These are phyloP conservation scores for Plasmopara muralis DNA, from an alignment of 352 stramenopile species.

Conservation along the genomic window DNA sequence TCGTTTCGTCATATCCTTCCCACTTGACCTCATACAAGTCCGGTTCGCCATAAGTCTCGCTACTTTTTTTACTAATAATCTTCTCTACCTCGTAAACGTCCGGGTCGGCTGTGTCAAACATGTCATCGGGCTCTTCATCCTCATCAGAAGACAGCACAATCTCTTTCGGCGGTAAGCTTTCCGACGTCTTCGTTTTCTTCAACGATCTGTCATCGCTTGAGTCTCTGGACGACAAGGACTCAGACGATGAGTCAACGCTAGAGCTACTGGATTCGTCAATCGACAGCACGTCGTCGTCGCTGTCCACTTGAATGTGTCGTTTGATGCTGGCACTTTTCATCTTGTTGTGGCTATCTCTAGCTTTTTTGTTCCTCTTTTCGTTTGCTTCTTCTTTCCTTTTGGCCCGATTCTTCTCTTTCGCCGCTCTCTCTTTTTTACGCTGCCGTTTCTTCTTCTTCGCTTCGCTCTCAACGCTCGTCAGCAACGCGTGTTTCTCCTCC, in stretches of 20 bases:
- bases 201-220: slow-evolving; percentile 28
- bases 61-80: slow-evolving; percentile 54
- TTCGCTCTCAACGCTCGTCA: slow-evolving; percentile 21
- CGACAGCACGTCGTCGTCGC: slow-evolving; percentile 30
- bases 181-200: slow-evolving; percentile 31
- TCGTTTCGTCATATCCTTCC: slow-evolving; percentile 72
- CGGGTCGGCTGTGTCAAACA: slow-evolving; percentile 73
- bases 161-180: slow-evolving; percentile 54
- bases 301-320: slow-evolving; percentile 20
- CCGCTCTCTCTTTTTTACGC: slow-evolving; percentile 25
- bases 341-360: slow-evolving; percentile 5
- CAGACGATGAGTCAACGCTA: slow-evolving; percentile 22
- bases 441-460: slow-evolving; percentile 22
- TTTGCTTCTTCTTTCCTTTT: slow-evolving; percentile 15
- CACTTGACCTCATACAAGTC: slow-evolving; percentile 80
- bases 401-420: slow-evolving; percentile 4
- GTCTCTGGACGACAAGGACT: slow-evolving; percentile 26
- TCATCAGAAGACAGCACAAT: slow-evolving; percentile 64
- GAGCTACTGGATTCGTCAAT: slow-evolving; percentile 24
- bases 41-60: slow-evolving; percentile 37
- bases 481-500: slow-evolving; percentile 40
- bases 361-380: slow-evolving; percentile 8
- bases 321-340: slow-evolving; percentile 9
- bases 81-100: slow-evolving; percentile 79
- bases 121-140: slow-evolving; percentile 62